A percentile compares a stretch with the other conserved stretches of the same genome.
Conservation (phyloP, 257 asterid species). For the Verbascum thapsus region DNA sequence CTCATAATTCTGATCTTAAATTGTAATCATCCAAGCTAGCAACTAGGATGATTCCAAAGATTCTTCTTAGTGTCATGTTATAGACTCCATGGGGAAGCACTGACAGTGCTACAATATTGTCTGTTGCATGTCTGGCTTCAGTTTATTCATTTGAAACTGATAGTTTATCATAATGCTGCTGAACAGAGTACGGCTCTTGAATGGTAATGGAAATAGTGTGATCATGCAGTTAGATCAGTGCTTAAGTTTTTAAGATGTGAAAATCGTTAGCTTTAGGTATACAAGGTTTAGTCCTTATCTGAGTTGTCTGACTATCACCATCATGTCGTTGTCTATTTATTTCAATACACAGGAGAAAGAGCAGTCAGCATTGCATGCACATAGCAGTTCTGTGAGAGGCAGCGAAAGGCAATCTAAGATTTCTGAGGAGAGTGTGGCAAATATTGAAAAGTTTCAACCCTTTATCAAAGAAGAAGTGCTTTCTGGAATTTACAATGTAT, state of each 20-base stretch:
- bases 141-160: too few species aligned
- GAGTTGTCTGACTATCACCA: slow-evolving; percentile 18
- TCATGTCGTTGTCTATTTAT: slow-evolving; percentile 17
- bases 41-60: too few species aligned
- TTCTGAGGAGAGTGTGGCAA: slow-evolving; percentile 51
- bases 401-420: slow-evolving; percentile 44
- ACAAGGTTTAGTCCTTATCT: background rate
- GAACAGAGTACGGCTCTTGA: too few species aligned
- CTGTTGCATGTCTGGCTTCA: too few species aligned
- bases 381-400: slow-evolving; percentile 74
- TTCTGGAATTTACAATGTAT: slow-evolving; percentile 71
- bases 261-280: slow-evolving; percentile 3
- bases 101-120: too few species aligned
- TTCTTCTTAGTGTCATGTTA: too few species aligned
- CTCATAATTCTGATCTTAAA: too few species aligned
- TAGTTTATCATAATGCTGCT: too few species aligned
- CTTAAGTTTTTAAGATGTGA: slow-evolving; percentile 13
- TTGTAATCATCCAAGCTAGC: too few species aligned
- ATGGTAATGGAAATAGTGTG: background rate
- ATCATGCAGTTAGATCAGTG: background rate
- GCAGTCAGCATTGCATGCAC: slow-evolving; percentile 92
- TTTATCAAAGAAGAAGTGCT: slow-evolving; percentile 84
- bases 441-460: slow-evolving; percentile 58
- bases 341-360: slow-evolving; percentile 66
- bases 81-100: too few species aligned